phyloP scores from a whole-genome alignment of 495 filamentous ascomycete species.

The Saxophila tyrrhenica region DNA sequence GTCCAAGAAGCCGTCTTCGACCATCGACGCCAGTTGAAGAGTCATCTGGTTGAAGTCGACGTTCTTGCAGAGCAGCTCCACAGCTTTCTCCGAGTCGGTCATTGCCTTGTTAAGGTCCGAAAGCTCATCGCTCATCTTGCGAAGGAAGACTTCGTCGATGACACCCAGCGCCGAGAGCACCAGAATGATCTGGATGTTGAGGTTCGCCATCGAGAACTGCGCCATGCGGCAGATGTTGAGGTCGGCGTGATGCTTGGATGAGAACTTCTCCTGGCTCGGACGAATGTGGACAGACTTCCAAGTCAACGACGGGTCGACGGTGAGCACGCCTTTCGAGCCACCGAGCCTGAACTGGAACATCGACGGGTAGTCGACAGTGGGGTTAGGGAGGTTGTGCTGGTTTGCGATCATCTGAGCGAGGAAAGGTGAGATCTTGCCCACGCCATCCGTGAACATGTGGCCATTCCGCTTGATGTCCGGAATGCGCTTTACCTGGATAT shows the following conservation, averaged over 20 bases:
- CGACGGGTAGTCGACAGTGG: conserved; percentile 47
- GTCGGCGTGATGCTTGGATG: conserved; percentile 46
- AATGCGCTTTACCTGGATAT: conserved; percentile 39
- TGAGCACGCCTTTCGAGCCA: conserved; percentile 83
- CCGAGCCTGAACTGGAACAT: conserved; percentile 86
- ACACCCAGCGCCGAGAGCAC: conserved; percentile 73
- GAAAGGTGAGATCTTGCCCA: conserved; percentile 78
- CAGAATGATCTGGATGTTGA: conserved; percentile 84
- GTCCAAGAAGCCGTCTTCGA: conserved; percentile 68
- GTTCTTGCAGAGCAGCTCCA: conserved; percentile 53
- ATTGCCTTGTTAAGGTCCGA: conserved; percentile 55
- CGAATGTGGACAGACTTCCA: conserved; percentile 53
- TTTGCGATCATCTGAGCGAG: conserved; percentile 57
- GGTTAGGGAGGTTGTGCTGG: conserved; percentile 47
- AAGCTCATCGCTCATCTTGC: conserved; percentile 55
- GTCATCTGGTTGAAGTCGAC: conserved; percentile 84
- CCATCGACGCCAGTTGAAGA: conserved; percentile 57
- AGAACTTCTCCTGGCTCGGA: conserved; percentile 78
- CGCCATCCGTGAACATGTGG: conserved; percentile 77
- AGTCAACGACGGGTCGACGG: conserved; percentile 36
- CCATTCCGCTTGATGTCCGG: conserved; percentile 55
- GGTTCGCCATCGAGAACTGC: conserved; percentile 55
- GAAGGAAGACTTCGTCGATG: conserved; percentile 50
- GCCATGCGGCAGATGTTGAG: conserved; percentile 81
- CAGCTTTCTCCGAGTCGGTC: conserved; percentile 48